Percentiles rank a stretch among this genome's conserved stretches.
Evolutionary conservation across 2,329 filamentous ascomycete genomes (phyloP).

Genomic region (Scopulariopsis brevicaulis): DNA sequence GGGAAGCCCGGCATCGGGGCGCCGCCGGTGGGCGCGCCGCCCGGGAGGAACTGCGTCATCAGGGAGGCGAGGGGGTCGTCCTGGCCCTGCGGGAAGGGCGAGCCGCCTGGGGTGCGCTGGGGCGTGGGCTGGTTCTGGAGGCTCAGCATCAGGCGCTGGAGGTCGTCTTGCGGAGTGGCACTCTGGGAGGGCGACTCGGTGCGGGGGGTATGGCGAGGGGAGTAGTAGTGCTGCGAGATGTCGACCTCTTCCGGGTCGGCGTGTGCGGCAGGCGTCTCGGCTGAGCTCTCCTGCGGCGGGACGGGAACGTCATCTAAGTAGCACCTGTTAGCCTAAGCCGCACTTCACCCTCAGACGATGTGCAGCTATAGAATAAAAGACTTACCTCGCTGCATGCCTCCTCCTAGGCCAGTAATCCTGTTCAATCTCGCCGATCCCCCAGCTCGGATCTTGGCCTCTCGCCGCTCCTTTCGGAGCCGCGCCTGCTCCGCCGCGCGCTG

Average conservation of each 20-base stretch:
- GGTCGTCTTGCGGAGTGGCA: slow-evolving; percentile 42
- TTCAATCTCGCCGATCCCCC: slow-evolving; percentile 60
- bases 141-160: slow-evolving; percentile 54
- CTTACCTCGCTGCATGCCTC: slow-evolving; percentile 1
- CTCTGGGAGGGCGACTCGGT: slow-evolving; percentile 17
- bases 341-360: neutral
- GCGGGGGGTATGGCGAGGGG: slow-evolving; percentile 24
- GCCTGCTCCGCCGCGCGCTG: slow-evolving; percentile 52
- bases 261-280: slow-evolving; percentile 14
- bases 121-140: slow-evolving; percentile 27
- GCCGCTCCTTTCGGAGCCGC: slow-evolving; percentile 65
- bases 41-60: slow-evolving; percentile 60
- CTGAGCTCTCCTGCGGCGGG: slow-evolving; percentile 17
- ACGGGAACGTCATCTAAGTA: slow-evolving; percentile 14
- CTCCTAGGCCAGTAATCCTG: slow-evolving; percentile 51
- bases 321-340: no score
- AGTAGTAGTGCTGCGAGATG: slow-evolving; percentile 64
- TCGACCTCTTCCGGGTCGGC: slow-evolving; percentile 67
- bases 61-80: slow-evolving; percentile 44
- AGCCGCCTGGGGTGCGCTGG: slow-evolving; percentile 13
- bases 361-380: neutral
- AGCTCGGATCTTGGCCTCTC: slow-evolving; percentile 67
- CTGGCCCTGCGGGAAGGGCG: slow-evolving; percentile 3
- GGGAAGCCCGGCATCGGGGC: slow-evolving; percentile 21
- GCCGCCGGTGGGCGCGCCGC: slow-evolving; percentile 17